A percentile compares a stretch with the other conserved stretches of the same genome.
phyloP scores from a whole-genome alignment of 306 rosid species.

The Begonia loranthoides region DNA sequence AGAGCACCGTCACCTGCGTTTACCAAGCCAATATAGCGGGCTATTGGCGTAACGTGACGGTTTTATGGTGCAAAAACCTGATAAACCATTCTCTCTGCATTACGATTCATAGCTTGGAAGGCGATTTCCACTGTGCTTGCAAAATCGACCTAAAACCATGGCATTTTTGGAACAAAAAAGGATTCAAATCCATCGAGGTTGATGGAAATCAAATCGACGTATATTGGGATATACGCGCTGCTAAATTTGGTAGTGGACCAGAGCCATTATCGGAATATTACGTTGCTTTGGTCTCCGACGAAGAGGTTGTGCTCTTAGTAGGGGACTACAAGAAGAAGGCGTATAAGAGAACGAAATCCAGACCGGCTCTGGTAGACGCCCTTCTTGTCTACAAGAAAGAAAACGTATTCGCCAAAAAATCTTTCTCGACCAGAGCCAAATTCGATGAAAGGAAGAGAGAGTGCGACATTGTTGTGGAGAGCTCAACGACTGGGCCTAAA shows the following conservation, averaged over 20 bases:
- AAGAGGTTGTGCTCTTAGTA: constrained; percentile 61
- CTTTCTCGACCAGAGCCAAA: constrained; percentile 49
- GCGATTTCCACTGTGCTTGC: constrained; percentile 39
- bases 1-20: constrained; percentile 69
- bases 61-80: constrained; percentile 60
- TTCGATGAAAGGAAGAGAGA: constrained; percentile 48
- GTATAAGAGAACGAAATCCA: constrained; percentile 64
- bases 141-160: constrained; percentile 75
- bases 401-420: constrained; percentile 67
- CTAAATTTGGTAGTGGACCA: constrained; percentile 42
- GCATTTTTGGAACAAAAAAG: constrained; percentile 81
- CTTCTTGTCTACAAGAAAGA: constrained; percentile 42
- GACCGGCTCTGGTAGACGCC: constrained; percentile 37
- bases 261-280: constrained; percentile 64
- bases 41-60: constrained; percentile 46
- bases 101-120: constrained; percentile 32
- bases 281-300: constrained; percentile 47
- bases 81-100: constrained; percentile 52
- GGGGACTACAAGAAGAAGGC: constrained; percentile 86
- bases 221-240: constrained; percentile 72
- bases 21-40: constrained; percentile 48
- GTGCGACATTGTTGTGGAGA: constrained; percentile 73
- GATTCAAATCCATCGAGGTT: constrained; percentile 49
- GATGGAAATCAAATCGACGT: constrained; percentile 49
- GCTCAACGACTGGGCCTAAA: constrained; percentile 33